These are phyloP conservation scores for Eutypa lata DNA, from an alignment of 2,329 filamentous ascomycete genomes.

Conservation along the genomic window DNA sequence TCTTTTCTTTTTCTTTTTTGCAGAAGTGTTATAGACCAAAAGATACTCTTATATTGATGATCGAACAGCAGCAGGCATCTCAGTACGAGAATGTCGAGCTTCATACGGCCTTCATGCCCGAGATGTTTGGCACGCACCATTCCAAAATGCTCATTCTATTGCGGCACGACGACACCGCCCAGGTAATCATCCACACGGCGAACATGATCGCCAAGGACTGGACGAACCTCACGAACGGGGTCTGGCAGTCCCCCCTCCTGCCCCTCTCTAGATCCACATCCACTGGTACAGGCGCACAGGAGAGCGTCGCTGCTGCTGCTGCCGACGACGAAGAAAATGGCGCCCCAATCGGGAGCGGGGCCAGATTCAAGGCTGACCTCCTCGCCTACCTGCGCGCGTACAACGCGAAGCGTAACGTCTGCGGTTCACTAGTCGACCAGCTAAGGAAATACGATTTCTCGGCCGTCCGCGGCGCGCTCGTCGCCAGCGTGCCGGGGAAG, in stretches of 20 bases:
- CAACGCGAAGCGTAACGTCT: slow-evolving; percentile 53
- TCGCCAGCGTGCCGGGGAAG: slow-evolving; percentile 75
- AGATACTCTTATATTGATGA: background rate
- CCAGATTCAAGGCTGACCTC: slow-evolving; percentile 72
- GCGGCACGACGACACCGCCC: slow-evolving; percentile 70
- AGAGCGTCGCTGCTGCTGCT: slow-evolving; percentile 25
- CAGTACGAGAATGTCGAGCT: slow-evolving; percentile 66
- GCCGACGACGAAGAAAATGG: background rate
- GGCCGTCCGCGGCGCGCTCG: slow-evolving; percentile 62
- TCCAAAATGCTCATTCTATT: slow-evolving; percentile 86
- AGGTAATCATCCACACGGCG: slow-evolving; percentile 82
- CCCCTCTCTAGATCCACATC: slow-evolving; percentile 33
- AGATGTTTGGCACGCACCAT: slow-evolving; percentile 82
- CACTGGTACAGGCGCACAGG: background rate
- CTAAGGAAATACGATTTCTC: slow-evolving; percentile 68
- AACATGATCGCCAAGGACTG: slow-evolving; percentile 90
- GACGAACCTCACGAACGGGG: slow-evolving; percentile 81
- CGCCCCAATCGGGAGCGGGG: slow-evolving; percentile 54
- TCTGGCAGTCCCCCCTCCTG: slow-evolving; percentile 74
- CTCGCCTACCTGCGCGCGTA: slow-evolving; percentile 71
- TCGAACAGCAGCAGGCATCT: slow-evolving; percentile 54
- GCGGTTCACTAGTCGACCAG: slow-evolving; percentile 51
- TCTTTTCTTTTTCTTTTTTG: no score
- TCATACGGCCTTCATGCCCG: slow-evolving; percentile 74
- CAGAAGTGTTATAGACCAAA: background rate